These are phyloP conservation scores for Tephrocybe sp. DNA, from an alignment of 768 basidiomycete genomes.

Conservation along the genomic window DNA sequence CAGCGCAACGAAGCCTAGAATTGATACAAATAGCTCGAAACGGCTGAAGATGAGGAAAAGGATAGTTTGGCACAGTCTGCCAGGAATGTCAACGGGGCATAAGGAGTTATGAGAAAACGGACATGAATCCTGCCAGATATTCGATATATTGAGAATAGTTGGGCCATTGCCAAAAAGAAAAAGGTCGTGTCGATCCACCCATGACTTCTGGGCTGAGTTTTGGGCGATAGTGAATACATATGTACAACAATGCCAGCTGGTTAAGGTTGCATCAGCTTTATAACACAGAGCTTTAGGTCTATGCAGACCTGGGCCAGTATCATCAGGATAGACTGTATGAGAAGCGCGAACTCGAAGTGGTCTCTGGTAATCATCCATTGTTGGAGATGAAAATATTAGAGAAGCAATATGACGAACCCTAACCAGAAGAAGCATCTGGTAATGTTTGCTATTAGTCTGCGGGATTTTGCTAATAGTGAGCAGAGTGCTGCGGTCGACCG, in stretches of 20 bases:
- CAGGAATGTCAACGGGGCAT: background rate
- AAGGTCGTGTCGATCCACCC: conserved; percentile 58
- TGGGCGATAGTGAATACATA: conserved; percentile 75
- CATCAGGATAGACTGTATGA: conserved; percentile 85
- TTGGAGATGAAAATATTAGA: background rate
- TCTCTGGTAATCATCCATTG: conserved; percentile 30
- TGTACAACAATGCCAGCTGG: conserved; percentile 76
- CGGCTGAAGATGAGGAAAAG: conserved; percentile 72
- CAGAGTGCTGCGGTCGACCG: background rate
- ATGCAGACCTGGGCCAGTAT: conserved; percentile 71
- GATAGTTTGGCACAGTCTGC: conserved; percentile 68
- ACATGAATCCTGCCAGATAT: conserved; percentile 81
- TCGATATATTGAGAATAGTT: conserved; percentile 78
- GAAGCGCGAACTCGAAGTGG: conserved; percentile 70
- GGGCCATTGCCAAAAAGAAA: conserved; percentile 86
- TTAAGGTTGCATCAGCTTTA: conserved; percentile 15
- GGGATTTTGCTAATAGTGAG: conserved; percentile 6
- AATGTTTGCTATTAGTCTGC: conserved; percentile 78
- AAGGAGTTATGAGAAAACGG: conserved; percentile 15
- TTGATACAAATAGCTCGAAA: conserved; percentile 52
- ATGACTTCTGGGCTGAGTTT: conserved; percentile 55
- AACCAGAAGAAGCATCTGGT: conserved; percentile 92
- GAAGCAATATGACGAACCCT: conserved; percentile 35
- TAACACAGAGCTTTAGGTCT: background rate
- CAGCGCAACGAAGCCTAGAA: conserved; percentile 74